phyloP scores from a whole-genome alignment of 2,329 filamentous ascomycete species.

The Pseudogymnoascus sp. region DNA sequence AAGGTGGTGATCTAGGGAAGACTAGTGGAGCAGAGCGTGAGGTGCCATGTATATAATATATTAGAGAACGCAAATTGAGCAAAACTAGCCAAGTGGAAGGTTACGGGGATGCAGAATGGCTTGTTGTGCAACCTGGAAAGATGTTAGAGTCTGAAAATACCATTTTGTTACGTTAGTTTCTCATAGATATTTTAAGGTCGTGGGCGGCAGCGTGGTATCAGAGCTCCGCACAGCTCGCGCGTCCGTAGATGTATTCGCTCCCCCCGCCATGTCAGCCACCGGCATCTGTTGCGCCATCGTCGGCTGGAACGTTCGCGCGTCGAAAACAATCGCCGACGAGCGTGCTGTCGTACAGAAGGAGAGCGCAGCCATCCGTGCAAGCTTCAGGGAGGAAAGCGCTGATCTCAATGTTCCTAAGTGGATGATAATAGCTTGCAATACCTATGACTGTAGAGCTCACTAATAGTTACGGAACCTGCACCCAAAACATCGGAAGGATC shows the following conservation, averaged over 20 bases:
- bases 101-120: background rate
- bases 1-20: background rate
- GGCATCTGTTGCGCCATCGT: no score
- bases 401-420: constrained; percentile 61
- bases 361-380: constrained; percentile 93
- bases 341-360: constrained; percentile 98
- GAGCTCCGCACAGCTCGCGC: no score
- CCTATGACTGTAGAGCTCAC: background rate
- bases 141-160: no score
- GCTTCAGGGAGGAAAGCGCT: constrained; percentile 93
- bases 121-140: background rate
- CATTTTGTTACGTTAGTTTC: no score
- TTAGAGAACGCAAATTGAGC: background rate
- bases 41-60: background rate
- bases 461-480: background rate
- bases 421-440: background rate
- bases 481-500: background rate
- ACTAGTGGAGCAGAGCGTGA: background rate
- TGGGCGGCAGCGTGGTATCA: no score
- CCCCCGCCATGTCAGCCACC: no score
- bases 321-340: constrained; percentile 98
- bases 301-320: constrained; percentile 78
- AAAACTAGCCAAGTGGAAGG: background rate
- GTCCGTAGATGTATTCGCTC: no score
- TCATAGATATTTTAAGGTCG: no score